A percentile compares a stretch with the other conserved stretches of the same genome.
phyloP scores from a whole-genome alignment of 768 basidiomycete species.

The Lentinula aciculospora region DNA sequence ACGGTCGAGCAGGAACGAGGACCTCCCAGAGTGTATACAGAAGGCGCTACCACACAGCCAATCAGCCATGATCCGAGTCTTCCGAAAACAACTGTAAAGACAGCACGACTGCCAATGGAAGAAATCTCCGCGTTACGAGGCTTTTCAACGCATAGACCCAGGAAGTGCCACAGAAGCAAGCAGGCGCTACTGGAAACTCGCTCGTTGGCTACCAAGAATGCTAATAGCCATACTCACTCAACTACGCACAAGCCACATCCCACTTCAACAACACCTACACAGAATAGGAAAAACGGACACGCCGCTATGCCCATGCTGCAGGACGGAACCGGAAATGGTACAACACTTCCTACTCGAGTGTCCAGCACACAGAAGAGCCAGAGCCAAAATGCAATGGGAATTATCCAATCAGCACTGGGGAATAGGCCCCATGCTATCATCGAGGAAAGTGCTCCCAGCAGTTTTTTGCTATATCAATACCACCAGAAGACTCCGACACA shows the following conservation, averaged over 20 bases:
- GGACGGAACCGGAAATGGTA: too few relatives aligned
- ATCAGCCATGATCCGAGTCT: not conserved
- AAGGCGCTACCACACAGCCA: conserved; percentile 9
- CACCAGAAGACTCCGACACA: too few relatives aligned
- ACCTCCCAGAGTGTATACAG: not conserved
- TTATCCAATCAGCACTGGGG: too few relatives aligned
- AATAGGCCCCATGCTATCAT: not conserved
- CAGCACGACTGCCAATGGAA: not conserved
- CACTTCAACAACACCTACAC: conserved; percentile 22
- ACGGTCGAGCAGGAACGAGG: too few relatives aligned
- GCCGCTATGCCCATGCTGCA: conserved; percentile 9
- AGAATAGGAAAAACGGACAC: conserved; percentile 12
- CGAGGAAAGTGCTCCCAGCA: too few relatives aligned
- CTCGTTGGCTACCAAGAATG: conserved; percentile 4
- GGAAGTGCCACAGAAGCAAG: not conserved
- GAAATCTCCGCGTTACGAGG: not conserved
- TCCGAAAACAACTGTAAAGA: not conserved
- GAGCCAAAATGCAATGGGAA: too few relatives aligned
- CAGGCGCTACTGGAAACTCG: not conserved
- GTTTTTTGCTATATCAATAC: too few relatives aligned
- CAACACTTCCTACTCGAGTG: too few relatives aligned
- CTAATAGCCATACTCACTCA: conserved; percentile 19
- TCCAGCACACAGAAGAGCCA: too few relatives aligned
- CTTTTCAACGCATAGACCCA: not conserved
- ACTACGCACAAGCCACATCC: conserved; percentile 23